phyloP scores from a whole-genome alignment of 257 asterid species.

The Solanum chiquidenum region DNA sequence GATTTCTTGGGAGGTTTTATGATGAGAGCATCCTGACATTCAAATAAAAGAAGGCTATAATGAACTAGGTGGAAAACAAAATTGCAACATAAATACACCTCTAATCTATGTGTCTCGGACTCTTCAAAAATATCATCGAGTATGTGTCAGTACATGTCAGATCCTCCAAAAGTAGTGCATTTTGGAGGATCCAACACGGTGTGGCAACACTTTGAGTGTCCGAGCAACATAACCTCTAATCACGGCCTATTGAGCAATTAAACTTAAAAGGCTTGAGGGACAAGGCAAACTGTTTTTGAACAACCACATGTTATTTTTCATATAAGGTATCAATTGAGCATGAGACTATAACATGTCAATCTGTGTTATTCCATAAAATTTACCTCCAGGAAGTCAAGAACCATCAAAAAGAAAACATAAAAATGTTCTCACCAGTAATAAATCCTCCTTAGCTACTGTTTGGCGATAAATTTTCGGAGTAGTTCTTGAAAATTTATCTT shows the following conservation, averaged over 20 bases:
- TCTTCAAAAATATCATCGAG: neutral
- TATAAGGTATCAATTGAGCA: neutral
- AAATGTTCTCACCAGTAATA: neutral
- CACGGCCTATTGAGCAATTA: neutral
- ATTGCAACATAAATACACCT: neutral
- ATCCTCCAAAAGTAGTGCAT: neutral
- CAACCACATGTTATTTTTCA: neutral
- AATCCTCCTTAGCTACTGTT: neutral
- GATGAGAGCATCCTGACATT: slow-evolving; percentile 43
- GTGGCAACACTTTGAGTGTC: neutral
- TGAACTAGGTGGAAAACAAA: neutral
- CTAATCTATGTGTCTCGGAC: neutral
- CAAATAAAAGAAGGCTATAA: slow-evolving; percentile 3
- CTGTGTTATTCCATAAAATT: neutral
- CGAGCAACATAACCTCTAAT: neutral
- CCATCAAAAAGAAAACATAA: neutral
- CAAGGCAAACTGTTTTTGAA: neutral
- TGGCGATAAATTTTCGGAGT: neutral
- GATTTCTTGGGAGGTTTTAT: slow-evolving; percentile 70
- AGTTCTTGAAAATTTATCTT: neutral
- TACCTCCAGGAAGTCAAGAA: neutral
- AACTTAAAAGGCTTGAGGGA: neutral
- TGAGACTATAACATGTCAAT: neutral
- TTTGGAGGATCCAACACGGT: neutral
- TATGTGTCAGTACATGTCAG: neutral